phyloP scores from a whole-genome alignment of 306 rosid genomes.

The Cicer pinnatifidum region DNA sequence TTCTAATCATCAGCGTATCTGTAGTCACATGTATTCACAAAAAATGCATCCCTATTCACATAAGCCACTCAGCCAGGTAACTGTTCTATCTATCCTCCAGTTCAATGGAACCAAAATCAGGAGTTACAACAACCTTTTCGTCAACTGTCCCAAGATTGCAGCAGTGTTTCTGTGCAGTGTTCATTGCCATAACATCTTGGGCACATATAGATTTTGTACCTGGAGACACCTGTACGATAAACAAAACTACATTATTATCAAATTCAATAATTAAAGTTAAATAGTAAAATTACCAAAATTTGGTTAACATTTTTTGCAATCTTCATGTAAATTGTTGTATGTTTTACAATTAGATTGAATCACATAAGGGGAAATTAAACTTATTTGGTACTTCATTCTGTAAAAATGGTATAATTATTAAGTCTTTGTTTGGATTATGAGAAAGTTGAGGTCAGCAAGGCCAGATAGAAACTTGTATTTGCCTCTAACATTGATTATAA shows the following conservation, averaged over 20 bases:
- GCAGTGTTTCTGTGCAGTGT: constrained; percentile 53
- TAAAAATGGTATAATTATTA: neutral
- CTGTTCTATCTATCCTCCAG: constrained; percentile 4
- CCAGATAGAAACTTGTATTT: no score
- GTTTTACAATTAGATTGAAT: constrained; percentile 13
- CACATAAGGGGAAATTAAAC: neutral
- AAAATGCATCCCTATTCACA: constrained; percentile 31
- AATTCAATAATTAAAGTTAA: constrained; percentile 17
- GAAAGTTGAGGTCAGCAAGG: no score
- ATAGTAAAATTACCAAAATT: constrained; percentile 6
- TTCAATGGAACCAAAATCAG: constrained; percentile 57
- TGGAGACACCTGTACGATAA: constrained; percentile 67
- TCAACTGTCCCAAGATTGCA: constrained; percentile 63
- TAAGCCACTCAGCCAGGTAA: constrained; percentile 2
- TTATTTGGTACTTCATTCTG: constrained; percentile 4
- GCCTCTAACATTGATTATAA: no score
- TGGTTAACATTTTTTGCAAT: neutral
- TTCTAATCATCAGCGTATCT: constrained; percentile 32
- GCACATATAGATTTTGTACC: constrained; percentile 58
- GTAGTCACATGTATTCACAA: constrained; percentile 43
- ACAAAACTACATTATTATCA: constrained; percentile 22
- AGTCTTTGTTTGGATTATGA: no score
- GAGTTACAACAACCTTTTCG: constrained; percentile 56
- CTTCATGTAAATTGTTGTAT: neutral
- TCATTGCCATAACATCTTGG: constrained; percentile 69